Base-by-base conservation (phyloP, 2,329 filamentous ascomycete species). In the Metarhizium brunneum region DNA sequence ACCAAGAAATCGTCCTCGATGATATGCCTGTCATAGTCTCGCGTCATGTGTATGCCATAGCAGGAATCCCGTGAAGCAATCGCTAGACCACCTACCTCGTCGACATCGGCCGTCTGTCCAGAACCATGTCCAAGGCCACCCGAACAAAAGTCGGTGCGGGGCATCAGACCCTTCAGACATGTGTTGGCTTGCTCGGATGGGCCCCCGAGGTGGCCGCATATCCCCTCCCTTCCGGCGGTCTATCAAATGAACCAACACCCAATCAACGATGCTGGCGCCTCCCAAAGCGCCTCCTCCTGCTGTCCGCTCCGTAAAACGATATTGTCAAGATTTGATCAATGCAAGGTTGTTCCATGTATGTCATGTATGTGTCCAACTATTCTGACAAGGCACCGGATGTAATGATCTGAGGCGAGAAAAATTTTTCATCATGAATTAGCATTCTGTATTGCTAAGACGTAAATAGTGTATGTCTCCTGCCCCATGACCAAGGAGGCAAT, bases 341-440 rank as follows among this genome's bases (percentile, higher is more conserved):
- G 38, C 38, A 40, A 16, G 38, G n/a, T 7, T 45, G n/a, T 45
- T 45, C n/a, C 42, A 45, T 45, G n/a, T 2, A 48, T 48, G 45
- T 48, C 45, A 29, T 29, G 25, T 48, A 16, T 30, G 13, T 30
- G 25, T 13, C 25, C 6, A 48, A 11, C n/a, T 48, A 16, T 48
- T 48, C 18, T 30, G 45, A 48, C 25, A 48, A 30, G 5, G 45
- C 45, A 48, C 45, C 20, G 14, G 18, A 13, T 13, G 13, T 48
- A 10, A 29, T 48, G 20, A 48, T 14, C 25, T 18, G 45, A 30
- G 45, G 18, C 10, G 45, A 6, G 25, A 30, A 13, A 14, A 11
- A 32, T 54, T 45, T 35, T 52, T 32, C 40, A 49, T n/a, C n/a
- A 48, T 52, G 32, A 47, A 52, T 52, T 49, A 55, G 54, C 54